phyloP scores from a whole-genome alignment of 345 rosid genomes.

The Eucalyptus tenuipes region DNA sequence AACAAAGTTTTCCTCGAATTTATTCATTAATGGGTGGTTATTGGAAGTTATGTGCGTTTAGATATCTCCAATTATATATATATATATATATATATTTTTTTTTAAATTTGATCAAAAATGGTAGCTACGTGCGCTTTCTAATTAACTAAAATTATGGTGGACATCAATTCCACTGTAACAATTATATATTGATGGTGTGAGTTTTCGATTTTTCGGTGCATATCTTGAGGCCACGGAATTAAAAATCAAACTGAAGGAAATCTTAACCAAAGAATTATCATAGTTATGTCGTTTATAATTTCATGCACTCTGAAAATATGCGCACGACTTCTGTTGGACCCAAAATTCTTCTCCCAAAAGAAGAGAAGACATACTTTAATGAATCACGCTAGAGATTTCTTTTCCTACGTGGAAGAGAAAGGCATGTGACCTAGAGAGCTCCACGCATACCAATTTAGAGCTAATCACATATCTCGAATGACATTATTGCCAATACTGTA shows the following conservation, averaged over 20 bases:
- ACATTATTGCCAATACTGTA: too few species aligned
- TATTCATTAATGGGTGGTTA: too few species aligned
- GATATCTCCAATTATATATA: too few species aligned
- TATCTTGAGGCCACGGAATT: not conserved
- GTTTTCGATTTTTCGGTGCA: not conserved
- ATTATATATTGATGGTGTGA: not conserved
- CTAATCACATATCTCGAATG: not conserved
- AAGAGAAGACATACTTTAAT: too few species aligned
- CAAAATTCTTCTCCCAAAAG: not conserved
- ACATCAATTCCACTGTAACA: too few species aligned
- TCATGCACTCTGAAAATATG: not conserved
- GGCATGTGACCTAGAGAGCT: not conserved
- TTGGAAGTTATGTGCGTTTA: too few species aligned
- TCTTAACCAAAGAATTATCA: not conserved
- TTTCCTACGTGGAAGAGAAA: not conserved
- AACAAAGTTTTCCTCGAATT: too few species aligned
- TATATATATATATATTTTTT: too few species aligned
- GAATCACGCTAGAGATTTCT: not conserved
- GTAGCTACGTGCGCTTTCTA: too few species aligned
- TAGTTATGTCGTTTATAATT: not conserved
- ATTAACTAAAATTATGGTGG: too few species aligned
- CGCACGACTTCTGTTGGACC: not conserved
- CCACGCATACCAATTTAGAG: not conserved
- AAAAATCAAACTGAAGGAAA: not conserved
- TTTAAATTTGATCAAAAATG: too few species aligned